Percentiles rank a stretch among this genome's conserved stretches.
These are phyloP conservation scores for Fusarium sp. DNA, from an alignment of 2,329 filamentous ascomycete species.

Conservation along the genomic window DNA sequence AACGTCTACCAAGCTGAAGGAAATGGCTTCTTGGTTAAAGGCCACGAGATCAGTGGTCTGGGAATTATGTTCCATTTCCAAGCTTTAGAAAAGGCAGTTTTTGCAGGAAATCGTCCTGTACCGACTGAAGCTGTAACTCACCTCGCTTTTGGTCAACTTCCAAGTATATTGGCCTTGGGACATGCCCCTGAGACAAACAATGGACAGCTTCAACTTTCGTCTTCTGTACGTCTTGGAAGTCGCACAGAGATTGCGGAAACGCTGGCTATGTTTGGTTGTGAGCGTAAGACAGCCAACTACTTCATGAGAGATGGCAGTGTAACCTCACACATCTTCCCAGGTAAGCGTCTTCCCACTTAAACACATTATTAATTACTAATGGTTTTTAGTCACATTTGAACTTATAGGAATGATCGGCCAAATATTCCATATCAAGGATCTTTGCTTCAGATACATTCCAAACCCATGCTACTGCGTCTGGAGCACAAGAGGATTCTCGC, in stretches of 20 bases:
- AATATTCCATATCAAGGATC: conserved; percentile 24
- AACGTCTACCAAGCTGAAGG: conserved; percentile 27
- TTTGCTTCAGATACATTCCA: conserved; percentile 29
- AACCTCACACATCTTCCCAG: conserved; percentile 18
- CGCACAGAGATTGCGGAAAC: conserved; percentile 12
- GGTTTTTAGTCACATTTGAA: conserved; percentile 7
- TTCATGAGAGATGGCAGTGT: conserved; percentile 17
- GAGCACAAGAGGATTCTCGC: conserved; percentile 1
- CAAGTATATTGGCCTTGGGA: neutral
- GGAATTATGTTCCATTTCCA: conserved; percentile 25
- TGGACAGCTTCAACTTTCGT: rapidly evolving
- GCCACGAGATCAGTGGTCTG: conserved; percentile 16
- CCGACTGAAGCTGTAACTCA: neutral
- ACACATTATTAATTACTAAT: neutral
- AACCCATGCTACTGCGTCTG: conserved; percentile 27
- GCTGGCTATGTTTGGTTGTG: conserved; percentile 3
- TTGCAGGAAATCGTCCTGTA: conserved; percentile 6
- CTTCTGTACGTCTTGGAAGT: neutral
- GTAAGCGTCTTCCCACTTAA: neutral
- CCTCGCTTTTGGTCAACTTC: conserved; percentile 23
- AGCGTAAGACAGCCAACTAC: conserved; percentile 14
- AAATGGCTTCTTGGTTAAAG: conserved; percentile 13
- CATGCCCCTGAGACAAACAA: rapidly evolving
- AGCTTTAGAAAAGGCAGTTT: conserved; percentile 17
- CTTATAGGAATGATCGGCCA: conserved; percentile 25